Evolutionary conservation across 768 basidiomycete genomes (phyloP).

Genomic region (Roridomyces roridus): DNA sequence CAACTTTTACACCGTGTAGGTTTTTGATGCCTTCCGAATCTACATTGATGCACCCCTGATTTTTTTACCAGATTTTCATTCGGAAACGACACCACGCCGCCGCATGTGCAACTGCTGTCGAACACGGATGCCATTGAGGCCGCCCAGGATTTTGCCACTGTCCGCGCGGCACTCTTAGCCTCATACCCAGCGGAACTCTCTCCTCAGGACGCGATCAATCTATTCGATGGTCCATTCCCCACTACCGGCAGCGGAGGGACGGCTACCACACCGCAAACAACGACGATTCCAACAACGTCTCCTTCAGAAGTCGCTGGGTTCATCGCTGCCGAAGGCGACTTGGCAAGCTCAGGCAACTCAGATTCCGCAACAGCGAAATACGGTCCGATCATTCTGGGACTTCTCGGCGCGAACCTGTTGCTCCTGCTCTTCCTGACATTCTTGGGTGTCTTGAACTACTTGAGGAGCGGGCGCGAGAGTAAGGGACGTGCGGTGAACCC

Average conservation of each 20-base stretch:
- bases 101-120: conserved; percentile 49
- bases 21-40: too few species aligned
- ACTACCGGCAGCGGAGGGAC: neutral
- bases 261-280: neutral
- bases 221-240: conserved; percentile 19
- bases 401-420: conserved; percentile 35
- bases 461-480: conserved; percentile 27
- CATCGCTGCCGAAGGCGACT: neutral
- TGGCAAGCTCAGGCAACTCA: too few species aligned
- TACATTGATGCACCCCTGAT: too few species aligned
- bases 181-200: conserved; percentile 32
- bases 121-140: conserved; percentile 42
- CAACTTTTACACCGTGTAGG: conserved; percentile 53
- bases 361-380: conserved; percentile 29
- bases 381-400: conserved; percentile 31
- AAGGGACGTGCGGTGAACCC: conserved; percentile 8
- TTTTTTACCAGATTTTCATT: too few species aligned
- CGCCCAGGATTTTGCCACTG: conserved; percentile 33
- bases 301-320: neutral
- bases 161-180: conserved; percentile 34
- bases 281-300: neutral
- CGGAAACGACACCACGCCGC: conserved; percentile 39
- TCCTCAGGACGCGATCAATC: conserved; percentile 28
- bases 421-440: conserved; percentile 26
- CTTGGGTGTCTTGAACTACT: conserved; percentile 31